Percentiles rank a stretch among this genome's conserved stretches.
Conservation (phyloP, 208 protist species). For the Wallacemonas sp. region DNA sequence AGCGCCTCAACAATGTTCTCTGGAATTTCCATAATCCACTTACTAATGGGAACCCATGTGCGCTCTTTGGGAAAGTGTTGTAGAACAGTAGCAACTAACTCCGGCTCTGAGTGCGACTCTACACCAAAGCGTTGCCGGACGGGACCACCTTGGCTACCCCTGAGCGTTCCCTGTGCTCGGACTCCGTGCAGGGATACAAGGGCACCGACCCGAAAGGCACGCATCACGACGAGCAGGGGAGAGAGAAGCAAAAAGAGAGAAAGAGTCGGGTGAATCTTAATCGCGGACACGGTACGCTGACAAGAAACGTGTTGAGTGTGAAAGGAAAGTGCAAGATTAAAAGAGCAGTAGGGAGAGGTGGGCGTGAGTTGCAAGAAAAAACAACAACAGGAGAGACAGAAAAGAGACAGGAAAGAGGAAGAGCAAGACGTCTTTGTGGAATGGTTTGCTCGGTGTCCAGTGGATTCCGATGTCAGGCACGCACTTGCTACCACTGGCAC, state of each 20-base stretch:
- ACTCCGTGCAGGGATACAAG: not conserved
- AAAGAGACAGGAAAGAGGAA: too few relatives aligned
- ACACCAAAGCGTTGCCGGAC: conserved; percentile 24
- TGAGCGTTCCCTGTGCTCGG: not conserved
- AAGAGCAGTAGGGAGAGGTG: too few relatives aligned
- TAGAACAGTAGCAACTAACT: conserved; percentile 64
- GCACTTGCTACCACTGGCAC: too few relatives aligned
- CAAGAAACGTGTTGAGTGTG: not conserved
- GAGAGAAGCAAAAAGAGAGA: conserved; percentile 18
- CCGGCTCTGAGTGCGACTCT: conserved; percentile 36
- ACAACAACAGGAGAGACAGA: not conserved
- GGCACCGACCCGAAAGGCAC: conserved; percentile 11
- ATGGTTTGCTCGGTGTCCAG: too few relatives aligned
- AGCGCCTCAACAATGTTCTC: conserved; percentile 68
- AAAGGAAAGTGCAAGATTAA: not conserved
- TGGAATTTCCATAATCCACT: conserved; percentile 50
- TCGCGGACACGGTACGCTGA: not conserved
- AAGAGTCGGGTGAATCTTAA: not conserved
- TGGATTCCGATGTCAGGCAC: too few relatives aligned
- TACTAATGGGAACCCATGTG: conserved; percentile 45
- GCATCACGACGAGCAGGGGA: conserved; percentile 16
- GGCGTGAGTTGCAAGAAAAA: too few relatives aligned
- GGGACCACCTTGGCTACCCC: not conserved
- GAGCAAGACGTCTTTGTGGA: too few relatives aligned
- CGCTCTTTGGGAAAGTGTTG: conserved; percentile 53